Evolutionary conservation across 495 filamentous ascomycete species (phyloP), one percentile per base, ranked within the genome.

Genomic region (Neurospora pannonica): DNA sequence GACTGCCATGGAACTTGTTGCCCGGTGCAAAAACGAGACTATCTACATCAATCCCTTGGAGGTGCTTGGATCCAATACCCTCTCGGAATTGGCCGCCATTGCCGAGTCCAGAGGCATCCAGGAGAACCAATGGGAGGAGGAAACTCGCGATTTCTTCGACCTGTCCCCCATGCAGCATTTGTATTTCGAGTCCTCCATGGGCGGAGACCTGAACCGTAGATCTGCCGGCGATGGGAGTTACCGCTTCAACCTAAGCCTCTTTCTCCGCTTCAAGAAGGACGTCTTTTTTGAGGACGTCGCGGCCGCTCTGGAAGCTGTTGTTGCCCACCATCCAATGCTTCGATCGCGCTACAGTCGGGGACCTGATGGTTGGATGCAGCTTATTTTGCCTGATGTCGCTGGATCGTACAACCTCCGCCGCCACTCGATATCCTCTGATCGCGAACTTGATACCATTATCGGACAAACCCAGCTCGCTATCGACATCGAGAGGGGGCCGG

Each of bases 191-290:
- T 84, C 85, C 0, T 72, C 75, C 9, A 84, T 85, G 81, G 83
- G 85, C 3, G 79, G 79, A 1, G 80, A 83, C 48, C 38, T 75
- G 40, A 75, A 75, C 28, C 80, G 74, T 43, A 77, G 83, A 46
- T 78, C 85, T 34, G 82, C 83, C 0, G 79, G 82, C 42, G 86
- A 90, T 28, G 86, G 85, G 0, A 85, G 88, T 74, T 89, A 89
- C n/a, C 89, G 92, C 72, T 94, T 92, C 78, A 93, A 93, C 77
- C 91, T 92, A 76, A 92, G 91, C 71, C 84, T 93, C 46, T 78
- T 92, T 0, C 84, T 92, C 4, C 86, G 88, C 4, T 72, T 93
- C 17, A 89, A 85, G 69, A 84, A 83, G 73, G 77, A 76, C 3
- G 80, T 90, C 38, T 80, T 86, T 15, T 78, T 87, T 13, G 74